Percentiles rank a stretch among this genome's conserved stretches.
phyloP scores from a whole-genome alignment of 1,139 yeast genomes.

The Sugiyamaella neomexicana region DNA sequence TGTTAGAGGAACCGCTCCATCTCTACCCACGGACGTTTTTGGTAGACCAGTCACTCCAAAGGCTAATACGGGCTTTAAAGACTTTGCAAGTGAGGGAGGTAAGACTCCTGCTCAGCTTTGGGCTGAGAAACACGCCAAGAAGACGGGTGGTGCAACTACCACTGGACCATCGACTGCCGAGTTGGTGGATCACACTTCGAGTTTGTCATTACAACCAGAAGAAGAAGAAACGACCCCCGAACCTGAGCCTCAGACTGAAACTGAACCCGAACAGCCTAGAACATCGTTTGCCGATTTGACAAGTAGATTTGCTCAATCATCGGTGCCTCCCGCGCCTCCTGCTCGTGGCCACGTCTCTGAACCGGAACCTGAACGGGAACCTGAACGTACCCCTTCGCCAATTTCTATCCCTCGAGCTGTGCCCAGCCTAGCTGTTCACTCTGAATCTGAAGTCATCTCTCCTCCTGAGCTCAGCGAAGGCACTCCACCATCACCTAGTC shows the following conservation, averaged over 20 bases:
- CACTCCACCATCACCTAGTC: conserved; percentile 18
- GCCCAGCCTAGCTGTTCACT: conserved; percentile 23
- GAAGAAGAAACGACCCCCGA: conserved; percentile 24
- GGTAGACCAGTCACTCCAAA: conserved; percentile 52
- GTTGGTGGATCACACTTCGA: conserved; percentile 24
- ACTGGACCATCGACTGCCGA: conserved; percentile 22
- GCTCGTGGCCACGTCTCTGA: conserved; percentile 21
- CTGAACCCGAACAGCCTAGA: conserved; percentile 26
- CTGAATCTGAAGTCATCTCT: conserved; percentile 19
- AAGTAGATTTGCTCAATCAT: conserved; percentile 18
- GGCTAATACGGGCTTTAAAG: conserved; percentile 61
- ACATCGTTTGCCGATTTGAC: conserved; percentile 25
- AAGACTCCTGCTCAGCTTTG: conserved; percentile 93
- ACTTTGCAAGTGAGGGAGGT: conserved; percentile 72
- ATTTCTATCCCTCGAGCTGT: conserved; percentile 19
- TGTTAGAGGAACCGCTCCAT: conserved; percentile 37
- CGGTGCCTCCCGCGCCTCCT: conserved; percentile 31
- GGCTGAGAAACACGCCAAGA: conserved; percentile 84
- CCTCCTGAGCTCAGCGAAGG: conserved; percentile 23
- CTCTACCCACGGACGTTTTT: conserved; percentile 50
- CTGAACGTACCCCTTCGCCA: conserved; percentile 17
- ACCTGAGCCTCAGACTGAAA: conserved; percentile 19
- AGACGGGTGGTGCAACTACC: conserved; percentile 25
- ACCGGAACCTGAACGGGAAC: conserved; percentile 21
- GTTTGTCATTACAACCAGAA: conserved; percentile 23